phyloP scores from a whole-genome alignment of 495 filamentous ascomycete species.

The Sabuloglossum arenarium region DNA sequence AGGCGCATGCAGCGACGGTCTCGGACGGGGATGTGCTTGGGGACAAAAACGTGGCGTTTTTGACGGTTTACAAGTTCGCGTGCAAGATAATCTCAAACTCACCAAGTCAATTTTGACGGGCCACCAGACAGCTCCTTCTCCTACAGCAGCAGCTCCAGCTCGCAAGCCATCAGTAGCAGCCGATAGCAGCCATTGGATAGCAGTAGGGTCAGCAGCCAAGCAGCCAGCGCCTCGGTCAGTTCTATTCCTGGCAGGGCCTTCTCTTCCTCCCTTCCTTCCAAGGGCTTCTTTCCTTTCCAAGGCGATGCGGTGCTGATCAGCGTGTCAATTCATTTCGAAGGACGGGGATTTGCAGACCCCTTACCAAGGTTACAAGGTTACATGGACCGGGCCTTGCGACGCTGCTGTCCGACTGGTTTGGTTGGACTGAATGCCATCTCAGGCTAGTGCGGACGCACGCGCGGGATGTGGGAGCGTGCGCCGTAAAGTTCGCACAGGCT shows the following conservation, averaged over 20 bases:
- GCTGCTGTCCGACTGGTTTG: background rate
- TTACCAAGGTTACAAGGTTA: background rate
- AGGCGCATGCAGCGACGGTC: background rate
- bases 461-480: background rate
- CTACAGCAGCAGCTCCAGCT: too few relatives aligned
- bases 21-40: background rate
- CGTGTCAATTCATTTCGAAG: background rate
- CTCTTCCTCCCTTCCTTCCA: background rate
- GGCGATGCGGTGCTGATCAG: background rate
- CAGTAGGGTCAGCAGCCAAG: background rate
- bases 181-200: too few relatives aligned
- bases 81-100: background rate
- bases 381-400: background rate
- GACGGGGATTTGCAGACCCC: background rate
- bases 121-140: too few relatives aligned
- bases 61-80: background rate
- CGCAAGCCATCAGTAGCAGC: too few relatives aligned
- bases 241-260: background rate
- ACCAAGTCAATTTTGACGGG: background rate
- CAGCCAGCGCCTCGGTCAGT: background rate
- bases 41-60: background rate
- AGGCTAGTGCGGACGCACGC: background rate
- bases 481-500: background rate
- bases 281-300: background rate
- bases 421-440: background rate